Evolutionary conservation across 345 rosid species (phyloP), one percentile per base, ranked within the genome.

Genomic region (Zanthoxylum bungeanum): DNA sequence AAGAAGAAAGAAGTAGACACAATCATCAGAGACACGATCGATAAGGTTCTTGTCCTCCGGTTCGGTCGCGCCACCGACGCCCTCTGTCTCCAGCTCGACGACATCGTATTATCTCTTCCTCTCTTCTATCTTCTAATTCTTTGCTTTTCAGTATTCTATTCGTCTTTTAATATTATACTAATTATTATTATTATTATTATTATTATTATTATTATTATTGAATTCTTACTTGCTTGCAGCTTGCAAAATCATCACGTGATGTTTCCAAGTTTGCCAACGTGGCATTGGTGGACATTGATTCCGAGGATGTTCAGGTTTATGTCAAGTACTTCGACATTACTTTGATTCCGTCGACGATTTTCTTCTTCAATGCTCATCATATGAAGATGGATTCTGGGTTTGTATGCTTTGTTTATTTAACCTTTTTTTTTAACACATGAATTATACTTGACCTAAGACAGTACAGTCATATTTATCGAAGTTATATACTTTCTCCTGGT

Each of bases 311-410:
- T 69, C 89, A 89, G 51, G 94, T 91, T 58, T 95, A 92, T 31
- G 84, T 91, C 14, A 91, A 89, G 70, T 95, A 92, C 64, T 95
- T 95, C 69, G 98, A 92, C 70, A 85, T 95, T 62, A 78, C 87
- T 4, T 76, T 89, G 52, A 56, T 82, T 22, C 99, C 99, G 3
- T 90, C 97, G 2, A 87, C 96, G 0, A 51, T 92, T 31, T 95
- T 92, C 87, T 95, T 95, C 88, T 91, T 95, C 87, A 95, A 95
- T 64, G 93, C 96, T 1, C 93, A 91, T 71, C 97, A 95, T 30
- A 92, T 95, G 93, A 95, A 95, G 82, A 81, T 95, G 89, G 99
- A 95, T 82, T 91, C 90, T 66, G 96, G 97, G 99, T 92, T 76
- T 4, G 5, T 2, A 28, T 75, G 27, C 37, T 61, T 28, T 7